Evolutionary conservation across 208 protist genomes (phyloP).

Genomic region (Histomonas meleagridis): DNA sequence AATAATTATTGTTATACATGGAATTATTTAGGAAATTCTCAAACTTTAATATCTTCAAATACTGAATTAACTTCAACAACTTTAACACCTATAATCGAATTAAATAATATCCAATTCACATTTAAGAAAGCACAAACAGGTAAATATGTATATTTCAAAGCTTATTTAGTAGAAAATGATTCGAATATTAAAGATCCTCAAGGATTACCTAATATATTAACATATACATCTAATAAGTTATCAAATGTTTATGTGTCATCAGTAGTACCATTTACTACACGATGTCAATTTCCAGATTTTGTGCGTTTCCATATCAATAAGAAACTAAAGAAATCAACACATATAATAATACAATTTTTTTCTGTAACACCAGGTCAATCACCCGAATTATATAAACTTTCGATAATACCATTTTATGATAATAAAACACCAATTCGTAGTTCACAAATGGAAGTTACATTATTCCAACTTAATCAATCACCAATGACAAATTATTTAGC

Average conservation of each 20-base stretch:
- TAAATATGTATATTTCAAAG: conserved; percentile 1
- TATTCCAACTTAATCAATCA: neutral
- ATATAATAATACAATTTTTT: neutral
- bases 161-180: neutral
- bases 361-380: neutral
- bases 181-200: neutral
- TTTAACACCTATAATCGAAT: neutral
- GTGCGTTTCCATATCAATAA: neutral
- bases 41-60: no score
- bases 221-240: neutral
- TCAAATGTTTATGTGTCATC: neutral
- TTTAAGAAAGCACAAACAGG: neutral
- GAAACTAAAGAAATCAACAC: neutral
- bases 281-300: neutral
- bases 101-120: neutral
- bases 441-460: neutral
- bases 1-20: no score
- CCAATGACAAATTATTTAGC: neutral
- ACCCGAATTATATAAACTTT: neutral
- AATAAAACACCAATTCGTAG: neutral
- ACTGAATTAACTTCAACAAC: no score
- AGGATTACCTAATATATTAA: neutral
- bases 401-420: neutral
- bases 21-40: no score
- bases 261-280: neutral